phyloP scores from a whole-genome alignment of 2,329 filamentous ascomycete genomes.

The Aspergillus fructus region DNA sequence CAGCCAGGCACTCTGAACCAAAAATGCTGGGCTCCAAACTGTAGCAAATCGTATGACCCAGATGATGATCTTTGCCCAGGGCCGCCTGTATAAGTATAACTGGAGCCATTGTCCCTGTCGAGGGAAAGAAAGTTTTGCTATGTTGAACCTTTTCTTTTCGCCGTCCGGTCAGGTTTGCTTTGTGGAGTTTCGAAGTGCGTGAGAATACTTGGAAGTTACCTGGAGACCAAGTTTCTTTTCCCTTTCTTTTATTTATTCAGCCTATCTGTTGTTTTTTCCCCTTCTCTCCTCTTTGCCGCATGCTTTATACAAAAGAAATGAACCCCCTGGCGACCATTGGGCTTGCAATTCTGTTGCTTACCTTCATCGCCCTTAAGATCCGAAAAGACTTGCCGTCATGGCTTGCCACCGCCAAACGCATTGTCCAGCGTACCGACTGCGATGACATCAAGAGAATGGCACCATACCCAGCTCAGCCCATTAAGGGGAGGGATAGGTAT shows the following conservation, averaged over 20 bases:
- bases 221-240: conserved; percentile 10
- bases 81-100: conserved; percentile 20
- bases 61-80: conserved; percentile 20
- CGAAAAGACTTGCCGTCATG: conserved; percentile 19
- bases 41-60: conserved; percentile 27
- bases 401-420: conserved; percentile 2
- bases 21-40: conserved; percentile 20
- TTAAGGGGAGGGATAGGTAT: conserved; percentile 40
- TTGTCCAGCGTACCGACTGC: conserved; percentile 15
- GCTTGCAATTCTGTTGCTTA: conserved; percentile 29
- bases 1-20: conserved; percentile 18
- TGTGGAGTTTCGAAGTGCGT: conserved; percentile 17
- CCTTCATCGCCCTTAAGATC: conserved; percentile 28
- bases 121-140: conserved; percentile 15
- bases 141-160: conserved; percentile 16
- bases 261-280: conserved; percentile 2
- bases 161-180: conserved; percentile 13
- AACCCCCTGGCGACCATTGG: conserved; percentile 31
- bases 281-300: conserved; percentile 4
- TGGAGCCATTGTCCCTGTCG: conserved; percentile 21
- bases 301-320: conserved; percentile 27
- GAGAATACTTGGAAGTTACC: conserved; percentile 13
- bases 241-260: conserved; percentile 7
- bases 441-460: conserved; percentile 34
- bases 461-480: conserved; percentile 40